Base-by-base conservation (phyloP, 1,284 basidiomycete species). In the Ganoderma sinense region DNA sequence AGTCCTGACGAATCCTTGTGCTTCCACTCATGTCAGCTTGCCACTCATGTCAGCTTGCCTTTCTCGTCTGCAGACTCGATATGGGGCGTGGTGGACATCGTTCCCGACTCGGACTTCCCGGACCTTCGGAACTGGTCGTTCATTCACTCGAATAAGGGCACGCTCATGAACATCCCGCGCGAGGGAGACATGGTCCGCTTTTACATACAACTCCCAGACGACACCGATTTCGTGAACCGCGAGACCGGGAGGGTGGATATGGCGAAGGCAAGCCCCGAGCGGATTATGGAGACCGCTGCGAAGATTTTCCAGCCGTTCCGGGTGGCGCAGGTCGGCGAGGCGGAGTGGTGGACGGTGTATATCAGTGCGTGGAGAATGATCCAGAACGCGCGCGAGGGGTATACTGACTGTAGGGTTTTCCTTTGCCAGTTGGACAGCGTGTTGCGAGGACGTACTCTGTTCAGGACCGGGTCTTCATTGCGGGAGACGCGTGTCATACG, bases 281-380 rank as follows among this genome's bases (percentile, higher is more conserved):
- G 87, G 74, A 82, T 96, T 60, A 76, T 95, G 66, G 85, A 90
- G 75, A 89, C 89, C 29, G 93, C 91, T 11, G 84, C 87, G 74
- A 89, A 87, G 76, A 88, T 91, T 4, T 83, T 96, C 45, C 75
- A 86, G 59, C 95, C 95, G 1, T 97, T 89, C 79, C 84, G 79
- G 10, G 85, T 96, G 51, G 84, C 86, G 20, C 86, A 87, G 3
- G 83, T 89, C 33, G 68, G 40, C 31, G 79, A 81, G 20, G 84
- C 93, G 29, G 89, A 94, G 56, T 96, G 95, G 94, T 96, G 91
- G 90, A 94, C 92, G 0, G 84, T 93, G 26, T 95, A 94, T 75
- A 86, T 87, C 73, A 91, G 83, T 82, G 59, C 65, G 81, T 78
- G 0, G 2, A 3, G n/a, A 36, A 10, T 8, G 36, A 7, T 36